A percentile compares a stretch with the other conserved stretches of the same genome.
Evolutionary conservation across 2,329 filamentous ascomycete genomes (phyloP).

Genomic region (Aspergillus latus): DNA sequence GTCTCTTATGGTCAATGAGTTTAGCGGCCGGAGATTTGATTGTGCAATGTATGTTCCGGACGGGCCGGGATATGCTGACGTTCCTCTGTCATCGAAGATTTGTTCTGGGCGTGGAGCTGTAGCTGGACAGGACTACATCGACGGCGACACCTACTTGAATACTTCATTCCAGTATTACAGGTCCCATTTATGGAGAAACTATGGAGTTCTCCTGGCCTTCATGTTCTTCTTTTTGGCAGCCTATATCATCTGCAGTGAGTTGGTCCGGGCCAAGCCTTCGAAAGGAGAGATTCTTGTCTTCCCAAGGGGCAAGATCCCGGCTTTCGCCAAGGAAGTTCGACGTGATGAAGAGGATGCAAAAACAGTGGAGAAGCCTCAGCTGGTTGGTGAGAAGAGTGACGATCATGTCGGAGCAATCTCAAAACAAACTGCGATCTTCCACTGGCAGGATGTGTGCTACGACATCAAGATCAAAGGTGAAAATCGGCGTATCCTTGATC

Average conservation of each 20-base stretch:
- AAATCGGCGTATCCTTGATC: conserved; percentile 70
- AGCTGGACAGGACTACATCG: conserved; percentile 54
- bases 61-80: conserved; percentile 43
- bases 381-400: conserved; percentile 75
- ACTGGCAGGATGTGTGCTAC: conserved; percentile 81
- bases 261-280: conserved; percentile 62
- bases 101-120: conserved; percentile 61
- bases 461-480: conserved; percentile 77
- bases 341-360: conserved; percentile 25
- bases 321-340: conserved; percentile 31
- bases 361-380: conserved; percentile 43
- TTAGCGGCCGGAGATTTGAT: conserved; percentile 60
- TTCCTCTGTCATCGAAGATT: conserved; percentile 45
- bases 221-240: conserved; percentile 57
- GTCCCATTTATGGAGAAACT: conserved; percentile 64
- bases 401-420: conserved; percentile 64
- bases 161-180: conserved; percentile 57
- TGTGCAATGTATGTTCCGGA: conserved; percentile 50
- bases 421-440: conserved; percentile 75
- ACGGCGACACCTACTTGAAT: conserved; percentile 59
- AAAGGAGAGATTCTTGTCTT: conserved; percentile 75
- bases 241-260: conserved; percentile 65
- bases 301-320: conserved; percentile 65
- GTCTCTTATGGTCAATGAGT: conserved; percentile 81
- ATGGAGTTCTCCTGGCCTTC: conserved; percentile 66